Base-by-base conservation (phyloP, 2,329 filamentous ascomycete genomes). In the Epichloe elymi region DNA sequence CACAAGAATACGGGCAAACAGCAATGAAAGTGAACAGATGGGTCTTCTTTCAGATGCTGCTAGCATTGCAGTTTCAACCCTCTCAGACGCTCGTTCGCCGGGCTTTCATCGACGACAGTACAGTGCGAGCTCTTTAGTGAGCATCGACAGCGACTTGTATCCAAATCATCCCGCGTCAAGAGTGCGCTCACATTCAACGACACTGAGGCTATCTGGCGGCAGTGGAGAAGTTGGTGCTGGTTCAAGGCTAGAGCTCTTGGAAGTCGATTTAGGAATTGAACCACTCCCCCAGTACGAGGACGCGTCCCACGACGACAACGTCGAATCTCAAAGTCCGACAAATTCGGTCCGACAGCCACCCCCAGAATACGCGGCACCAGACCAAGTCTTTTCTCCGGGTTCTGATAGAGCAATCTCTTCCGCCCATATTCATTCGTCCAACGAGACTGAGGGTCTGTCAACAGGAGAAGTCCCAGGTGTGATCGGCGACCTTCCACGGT, bases 11-110 rank as follows among this genome's bases (percentile, higher is more conserved):
- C 76, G 87, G 33, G 84, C 83, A 37, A 85, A 82, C 60, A 89
- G 84, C 55, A 75, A 73, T 17, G 86, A 89, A 57, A 87, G 82
- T 59, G 85, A 91, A 61, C 73, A 80, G 33, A 71, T 83, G 42
- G 85, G 85, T 1, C 68, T 91, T 8, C 72, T 91, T 12, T 85
- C 83, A 36, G 82, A 84, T 56, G 81, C 84, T 1, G 86, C 84
- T 2, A 82, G 78, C 58, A 83, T 87, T 43, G 67, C 68, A 23
- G 55, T 58, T 58, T 67, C 67, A 54, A 62, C 62, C 55, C 63
- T 61, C 43, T 59, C 65, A 33, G 53, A 61, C 37, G 63, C 66
- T 40, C 63, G 65, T 45, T 61, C 68, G 39, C 61, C 56, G 7
- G 38, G 43, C n/a, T 58, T 55, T 14, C 71, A 75, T 56, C 65